Evolutionary conservation across 495 filamentous ascomycete genomes (phyloP), one percentile per base, ranked within the genome.

Genomic region (Xylaria scruposa): DNA sequence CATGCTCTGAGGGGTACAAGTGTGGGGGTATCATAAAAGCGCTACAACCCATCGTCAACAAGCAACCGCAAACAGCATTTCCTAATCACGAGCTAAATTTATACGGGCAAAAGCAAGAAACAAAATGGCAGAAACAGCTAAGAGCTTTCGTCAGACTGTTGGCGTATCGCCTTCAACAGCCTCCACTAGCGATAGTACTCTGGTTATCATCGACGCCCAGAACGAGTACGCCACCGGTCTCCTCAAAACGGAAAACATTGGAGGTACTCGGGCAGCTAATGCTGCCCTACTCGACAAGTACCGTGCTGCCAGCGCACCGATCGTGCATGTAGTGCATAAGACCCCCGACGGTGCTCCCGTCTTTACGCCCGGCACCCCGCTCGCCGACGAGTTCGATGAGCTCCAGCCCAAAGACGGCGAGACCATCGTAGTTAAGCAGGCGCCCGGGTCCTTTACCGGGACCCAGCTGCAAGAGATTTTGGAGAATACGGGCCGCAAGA

Each of bases 151-250:
- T 67, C 63, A 83, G 24, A 74, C 85, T 38, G 60, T 89, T 71
- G 86, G 86, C 70, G 64, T 84, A 21, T 74, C 83, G 29, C 81
- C 79, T 42, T 88, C 84, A 33, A 85, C 82, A 0, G 87, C 88
- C 21, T 83, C 85, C 21, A 73, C 83, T 2, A 69, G 81, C 24
- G 86, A 90, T 80, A 86, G 84, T 59, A 83, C 84, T 21, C 82
- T 91, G 24, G 77, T 91, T 70, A 89, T 91, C 74, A 86, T 91
- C 78, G 89, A 91, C 76, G 89, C 89, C n/a, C 79, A 80, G 63
- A 81, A 80, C 51, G 79, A 81, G 74, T 91, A 91, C 76, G 86
- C 84, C 69, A 60, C 79, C 21, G 89, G 90, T 70, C 71, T 78
- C 1, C 84, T 91, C 6, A 82, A 82, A 21, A 84, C 85, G 65